Conservation (phyloP, 2,329 filamentous ascomycete genomes). For the Dactylonectria macrodidyma region DNA sequence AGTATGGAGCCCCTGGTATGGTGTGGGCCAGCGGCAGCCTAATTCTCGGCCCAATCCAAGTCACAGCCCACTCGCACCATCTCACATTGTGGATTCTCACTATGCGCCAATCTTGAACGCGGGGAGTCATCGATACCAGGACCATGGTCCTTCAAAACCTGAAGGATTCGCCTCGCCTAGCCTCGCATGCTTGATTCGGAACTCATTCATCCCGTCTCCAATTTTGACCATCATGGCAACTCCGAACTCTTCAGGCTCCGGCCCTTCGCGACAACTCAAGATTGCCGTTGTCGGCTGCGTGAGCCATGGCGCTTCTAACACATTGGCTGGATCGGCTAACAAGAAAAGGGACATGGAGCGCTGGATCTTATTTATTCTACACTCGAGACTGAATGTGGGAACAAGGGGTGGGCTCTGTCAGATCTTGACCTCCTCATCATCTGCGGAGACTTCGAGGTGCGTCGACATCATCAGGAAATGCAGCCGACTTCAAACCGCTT, state of each 20-base stretch:
- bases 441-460: constrained; percentile 91
- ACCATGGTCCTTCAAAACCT: not conserved
- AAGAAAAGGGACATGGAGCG: constrained; percentile 27
- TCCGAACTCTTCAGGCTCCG: not conserved
- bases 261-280: constrained; percentile 18
- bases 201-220: not conserved
- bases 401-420: constrained; percentile 27
- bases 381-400: constrained; percentile 19
- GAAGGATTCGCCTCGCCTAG: not conserved
- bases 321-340: not conserved
- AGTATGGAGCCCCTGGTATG: too few relatives aligned
- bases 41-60: too few relatives aligned
- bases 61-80: too few relatives aligned
- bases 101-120: too few relatives aligned
- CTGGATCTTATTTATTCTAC: constrained; percentile 28
- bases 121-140: too few relatives aligned
- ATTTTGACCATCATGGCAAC: constrained; percentile 5
- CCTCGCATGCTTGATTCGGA: not conserved
- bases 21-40: too few relatives aligned
- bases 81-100: too few relatives aligned
- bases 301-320: not conserved
- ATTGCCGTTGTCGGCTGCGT: constrained; percentile 35
- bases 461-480: constrained; percentile 28
- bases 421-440: constrained; percentile 93
- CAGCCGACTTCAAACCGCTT: not conserved